Percentiles rank a stretch among this genome's conserved stretches.
These are phyloP conservation scores for Aegilops longissima DNA, from an alignment of 176 grass and related monocot genomes.

Conservation along the genomic window DNA sequence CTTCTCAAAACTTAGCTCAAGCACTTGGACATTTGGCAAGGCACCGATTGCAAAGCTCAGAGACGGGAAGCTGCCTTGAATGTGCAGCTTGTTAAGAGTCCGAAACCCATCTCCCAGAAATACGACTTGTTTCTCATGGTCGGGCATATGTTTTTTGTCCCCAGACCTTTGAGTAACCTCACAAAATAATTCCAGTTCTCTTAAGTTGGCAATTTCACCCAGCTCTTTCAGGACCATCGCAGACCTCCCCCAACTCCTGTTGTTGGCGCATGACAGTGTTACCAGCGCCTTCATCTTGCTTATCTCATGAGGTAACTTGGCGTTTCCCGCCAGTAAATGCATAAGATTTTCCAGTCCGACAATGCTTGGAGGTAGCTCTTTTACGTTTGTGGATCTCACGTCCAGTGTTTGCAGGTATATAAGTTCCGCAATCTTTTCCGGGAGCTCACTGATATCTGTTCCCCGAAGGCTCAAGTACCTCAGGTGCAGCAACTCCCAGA, in stretches of 20 bases:
- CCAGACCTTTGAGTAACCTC: too few relatives aligned
- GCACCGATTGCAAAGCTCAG: constrained; percentile 5
- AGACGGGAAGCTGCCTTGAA: neutral
- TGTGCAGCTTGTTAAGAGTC: constrained; percentile 4
- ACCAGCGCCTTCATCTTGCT: neutral
- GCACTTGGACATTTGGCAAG: neutral
- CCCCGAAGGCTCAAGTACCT: constrained; percentile 40
- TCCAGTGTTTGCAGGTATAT: constrained; percentile 42
- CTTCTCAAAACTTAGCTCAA: constrained; percentile 20
- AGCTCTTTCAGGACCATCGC: neutral
- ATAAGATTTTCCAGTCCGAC: constrained; percentile 13
- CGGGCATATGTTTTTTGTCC: too few relatives aligned
- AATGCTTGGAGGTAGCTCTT: constrained; percentile 27
- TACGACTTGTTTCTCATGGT: neutral
- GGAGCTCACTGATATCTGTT: constrained; percentile 24
- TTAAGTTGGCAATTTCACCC: too few relatives aligned
- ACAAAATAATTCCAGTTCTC: constrained; percentile 20
- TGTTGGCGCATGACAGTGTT: neutral
- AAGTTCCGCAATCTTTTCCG: constrained; percentile 20
- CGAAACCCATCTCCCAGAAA: neutral
- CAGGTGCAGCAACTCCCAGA: constrained; percentile 23
- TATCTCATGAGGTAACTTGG: neutral
- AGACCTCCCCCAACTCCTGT: neutral
- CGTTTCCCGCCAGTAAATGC: constrained; percentile 20
- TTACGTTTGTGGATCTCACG: constrained; percentile 35